Conservation (phyloP, 371 early-diverging fungal genomes). For the Zopfochytrium polystomum region DNA sequence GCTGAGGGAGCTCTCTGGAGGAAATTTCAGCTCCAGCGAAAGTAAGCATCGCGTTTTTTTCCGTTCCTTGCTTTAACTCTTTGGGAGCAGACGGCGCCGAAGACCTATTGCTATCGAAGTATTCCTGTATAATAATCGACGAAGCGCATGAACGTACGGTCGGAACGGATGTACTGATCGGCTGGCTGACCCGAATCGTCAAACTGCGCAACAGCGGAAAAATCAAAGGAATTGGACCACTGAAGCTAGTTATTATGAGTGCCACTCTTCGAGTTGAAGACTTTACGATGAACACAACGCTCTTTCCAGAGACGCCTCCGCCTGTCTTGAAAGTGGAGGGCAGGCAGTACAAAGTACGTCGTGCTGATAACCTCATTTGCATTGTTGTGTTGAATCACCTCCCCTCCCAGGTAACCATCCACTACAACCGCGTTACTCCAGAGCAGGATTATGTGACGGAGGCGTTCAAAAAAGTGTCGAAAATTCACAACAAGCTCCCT, state of each 20-base stretch:
- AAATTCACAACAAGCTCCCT: conserved; percentile 88
- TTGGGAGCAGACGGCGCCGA: conserved; percentile 22
- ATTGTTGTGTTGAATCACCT: conserved; percentile 4
- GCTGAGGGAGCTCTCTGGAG: conserved; percentile 84
- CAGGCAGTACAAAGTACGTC: conserved; percentile 74
- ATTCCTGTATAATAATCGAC: conserved; percentile 95
- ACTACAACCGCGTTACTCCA: conserved; percentile 74
- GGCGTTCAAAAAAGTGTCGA: conserved; percentile 82
- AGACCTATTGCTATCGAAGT: conserved; percentile 86
- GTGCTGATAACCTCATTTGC: background rate
- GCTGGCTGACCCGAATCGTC: conserved; percentile 83
- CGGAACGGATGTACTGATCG: conserved; percentile 97
- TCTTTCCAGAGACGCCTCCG: conserved; percentile 66
- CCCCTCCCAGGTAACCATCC: conserved; percentile 64
- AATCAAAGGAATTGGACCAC: conserved; percentile 56
- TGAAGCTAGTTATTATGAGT: conserved; percentile 97
- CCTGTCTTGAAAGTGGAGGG: conserved; percentile 94
- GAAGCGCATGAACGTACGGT: conserved; percentile 99
- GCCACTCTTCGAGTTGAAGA: conserved; percentile 94
- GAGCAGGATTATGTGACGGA: conserved; percentile 66
- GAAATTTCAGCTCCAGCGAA: background rate
- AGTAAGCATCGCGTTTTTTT: background rate
- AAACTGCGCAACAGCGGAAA: conserved; percentile 56
- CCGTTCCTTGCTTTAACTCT: background rate
- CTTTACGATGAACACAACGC: conserved; percentile 77